Evolutionary conservation across 306 rosid genomes (phyloP), one percentile per base, ranked within the genome.

Genomic region (Prinsepia uniflora): DNA sequence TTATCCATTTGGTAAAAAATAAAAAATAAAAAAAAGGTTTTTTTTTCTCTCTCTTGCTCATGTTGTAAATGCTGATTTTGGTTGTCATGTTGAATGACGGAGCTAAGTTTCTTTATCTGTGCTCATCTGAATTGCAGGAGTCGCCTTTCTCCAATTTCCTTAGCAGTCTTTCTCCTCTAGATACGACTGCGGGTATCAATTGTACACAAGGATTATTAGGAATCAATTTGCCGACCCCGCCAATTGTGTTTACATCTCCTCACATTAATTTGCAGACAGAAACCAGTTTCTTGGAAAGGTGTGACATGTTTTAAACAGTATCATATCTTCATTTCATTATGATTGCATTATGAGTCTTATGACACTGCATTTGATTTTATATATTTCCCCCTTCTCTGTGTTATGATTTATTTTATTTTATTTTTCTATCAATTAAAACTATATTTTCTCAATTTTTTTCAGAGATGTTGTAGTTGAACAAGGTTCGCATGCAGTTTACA

Each of bases 181-280:
- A 46, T 48, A 73, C 72, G 0, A 43, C 6, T 2, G 68, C 54
- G n/a, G 20, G 34, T 4, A 40, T 1, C 0, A 11, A 43, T 61
- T 67, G 20, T 63, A 45, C 72, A 2, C 63, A 47, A 18, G 60
- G 71, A 30, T 73, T 30, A 14, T 30, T 65, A 5, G 75, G 63
- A 43, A 49, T 36, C 47, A 56, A 41, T 70, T 45, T 79, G 63
- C 76, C 79, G 3, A 74, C 62, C 14, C 72, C 68, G 1, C 43
- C 70, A 1, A 58, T 59, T 6, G 77, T 70, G 15, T 74, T 74
- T 63, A 41, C 75, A 30, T 74, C 83, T 69, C 79, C 83, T 14
- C 72, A 7, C 46, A 24, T 62, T 15, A 65, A 62, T 68, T 19
- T 44, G 66, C 79, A 67, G 52, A 30, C 67, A 15, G 72, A 73